Percentiles rank a stretch among this genome's conserved stretches.
Conservation (phyloP, 768 basidiomycete species). For the Asterophora parasitica region DNA sequence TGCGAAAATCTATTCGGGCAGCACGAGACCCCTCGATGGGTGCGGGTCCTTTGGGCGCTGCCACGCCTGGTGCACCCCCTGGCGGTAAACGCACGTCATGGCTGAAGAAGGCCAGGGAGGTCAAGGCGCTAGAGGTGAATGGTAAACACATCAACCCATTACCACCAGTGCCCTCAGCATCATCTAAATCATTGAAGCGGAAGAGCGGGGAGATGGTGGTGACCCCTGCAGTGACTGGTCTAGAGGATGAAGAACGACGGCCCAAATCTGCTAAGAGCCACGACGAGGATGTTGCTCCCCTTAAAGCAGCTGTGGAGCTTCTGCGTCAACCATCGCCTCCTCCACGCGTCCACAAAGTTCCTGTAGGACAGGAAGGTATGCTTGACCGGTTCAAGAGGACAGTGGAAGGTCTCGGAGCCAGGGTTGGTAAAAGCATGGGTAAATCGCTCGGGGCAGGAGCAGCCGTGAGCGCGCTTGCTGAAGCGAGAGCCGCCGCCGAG, state of each 20-base stretch:
- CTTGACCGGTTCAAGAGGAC: slow-evolving; percentile 68
- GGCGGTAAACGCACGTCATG: slow-evolving; percentile 73
- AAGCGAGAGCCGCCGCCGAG: slow-evolving; percentile 64
- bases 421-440: slow-evolving; percentile 49
- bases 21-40: slow-evolving; percentile 40
- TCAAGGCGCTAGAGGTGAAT: slow-evolving; percentile 60
- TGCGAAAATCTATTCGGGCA: slow-evolving; percentile 62
- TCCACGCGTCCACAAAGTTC: not conserved
- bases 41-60: slow-evolving; percentile 26
- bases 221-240: slow-evolving; percentile 12
- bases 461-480: slow-evolving; percentile 56
- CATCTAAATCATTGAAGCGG: slow-evolving; percentile 42
- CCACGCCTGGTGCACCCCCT: slow-evolving; percentile 36
- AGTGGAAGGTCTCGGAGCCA: slow-evolving; percentile 61
- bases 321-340: not conserved
- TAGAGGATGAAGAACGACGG: slow-evolving; percentile 39
- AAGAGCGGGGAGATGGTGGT: slow-evolving; percentile 55
- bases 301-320: slow-evolving; percentile 4
- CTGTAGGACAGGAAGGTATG: slow-evolving; percentile 39
- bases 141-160: slow-evolving; percentile 28
- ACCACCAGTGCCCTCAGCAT: slow-evolving; percentile 9
- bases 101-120: slow-evolving; percentile 74
- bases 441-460: slow-evolving; percentile 60
- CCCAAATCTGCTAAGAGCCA: slow-evolving; percentile 46
- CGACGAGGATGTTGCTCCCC: slow-evolving; percentile 31